These are phyloP conservation scores for Sporothrix pallida DNA, from an alignment of 2,329 filamentous ascomycete genomes.

Conservation along the genomic window DNA sequence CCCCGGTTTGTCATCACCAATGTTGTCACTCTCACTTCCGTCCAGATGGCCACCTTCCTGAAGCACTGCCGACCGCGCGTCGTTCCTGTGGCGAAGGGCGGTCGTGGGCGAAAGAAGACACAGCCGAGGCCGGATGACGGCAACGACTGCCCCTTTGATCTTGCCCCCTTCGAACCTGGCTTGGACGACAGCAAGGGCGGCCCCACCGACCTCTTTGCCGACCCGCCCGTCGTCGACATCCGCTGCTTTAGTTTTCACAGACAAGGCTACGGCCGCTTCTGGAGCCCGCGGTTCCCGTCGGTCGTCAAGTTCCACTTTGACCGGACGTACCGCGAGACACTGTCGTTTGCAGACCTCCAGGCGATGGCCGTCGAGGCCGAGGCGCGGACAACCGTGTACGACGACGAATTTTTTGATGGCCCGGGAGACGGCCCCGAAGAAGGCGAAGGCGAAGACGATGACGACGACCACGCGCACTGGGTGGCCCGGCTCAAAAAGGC, in stretches of 20 bases:
- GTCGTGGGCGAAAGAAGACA: not conserved
- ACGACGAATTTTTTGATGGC: not conserved
- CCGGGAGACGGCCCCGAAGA: not conserved
- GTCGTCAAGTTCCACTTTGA: constrained; percentile 81
- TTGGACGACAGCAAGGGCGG: constrained; percentile 49
- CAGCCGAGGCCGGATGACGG: not conserved
- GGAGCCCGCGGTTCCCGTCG: constrained; percentile 76
- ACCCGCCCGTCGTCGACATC: constrained; percentile 79
- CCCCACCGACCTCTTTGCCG: constrained; percentile 64
- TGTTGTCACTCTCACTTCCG: constrained; percentile 61
- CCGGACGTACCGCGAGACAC: constrained; percentile 69
- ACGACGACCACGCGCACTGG: constrained; percentile 53
- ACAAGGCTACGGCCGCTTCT: constrained; percentile 70
- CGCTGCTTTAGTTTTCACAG: constrained; percentile 81
- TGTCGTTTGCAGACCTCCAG: constrained; percentile 74
- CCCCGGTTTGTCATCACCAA: constrained; percentile 72
- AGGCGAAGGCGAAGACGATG: not conserved
- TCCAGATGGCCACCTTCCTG: constrained; percentile 58
- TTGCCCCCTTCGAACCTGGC: constrained; percentile 54
- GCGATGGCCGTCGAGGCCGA: constrained; percentile 56
- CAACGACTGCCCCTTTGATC: constrained; percentile 44
- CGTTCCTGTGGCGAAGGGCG: constrained; percentile 43
- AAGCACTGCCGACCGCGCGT: constrained; percentile 53
- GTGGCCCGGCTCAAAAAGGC: constrained; percentile 63
- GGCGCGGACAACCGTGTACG: constrained; percentile 39